A percentile compares a stretch with the other conserved stretches of the same genome.
Conservation (phyloP, 2,329 filamentous ascomycete genomes). For the Endocalyx cinctus region DNA sequence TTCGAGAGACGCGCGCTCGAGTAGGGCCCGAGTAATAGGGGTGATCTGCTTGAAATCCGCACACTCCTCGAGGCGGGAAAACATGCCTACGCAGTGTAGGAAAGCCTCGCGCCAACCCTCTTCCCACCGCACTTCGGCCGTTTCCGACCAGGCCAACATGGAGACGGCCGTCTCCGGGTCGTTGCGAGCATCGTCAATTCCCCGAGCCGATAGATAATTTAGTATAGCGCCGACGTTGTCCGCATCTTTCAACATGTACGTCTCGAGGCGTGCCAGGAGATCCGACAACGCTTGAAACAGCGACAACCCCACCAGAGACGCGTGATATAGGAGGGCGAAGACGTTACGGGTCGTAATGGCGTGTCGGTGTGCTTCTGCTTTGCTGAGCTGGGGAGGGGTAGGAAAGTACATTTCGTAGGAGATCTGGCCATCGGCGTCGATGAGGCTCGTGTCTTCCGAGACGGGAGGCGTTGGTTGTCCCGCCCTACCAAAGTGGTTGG, state of each 20-base stretch:
- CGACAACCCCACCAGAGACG: slow-evolving; percentile 60
- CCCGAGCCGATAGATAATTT: slow-evolving; percentile 54
- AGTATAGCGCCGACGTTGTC: slow-evolving; percentile 58
- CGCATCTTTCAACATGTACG: slow-evolving; percentile 50
- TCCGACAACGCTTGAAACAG: slow-evolving; percentile 60
- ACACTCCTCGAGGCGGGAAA: slow-evolving; percentile 44
- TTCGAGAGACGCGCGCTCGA: slow-evolving; percentile 58
- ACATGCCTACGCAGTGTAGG: slow-evolving; percentile 63
- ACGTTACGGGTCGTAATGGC: slow-evolving; percentile 66
- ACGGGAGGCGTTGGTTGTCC: slow-evolving; percentile 40
- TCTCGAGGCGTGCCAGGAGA: slow-evolving; percentile 55
- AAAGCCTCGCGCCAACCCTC: slow-evolving; percentile 66
- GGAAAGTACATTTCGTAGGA: slow-evolving; percentile 62
- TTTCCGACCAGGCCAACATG: slow-evolving; percentile 62
- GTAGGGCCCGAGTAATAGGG: slow-evolving; percentile 56
- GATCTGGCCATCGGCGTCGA: slow-evolving; percentile 48
- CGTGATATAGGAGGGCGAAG: slow-evolving; percentile 60
- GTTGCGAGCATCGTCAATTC: slow-evolving; percentile 60
- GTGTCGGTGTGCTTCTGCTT: slow-evolving; percentile 47
- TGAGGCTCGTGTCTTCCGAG: slow-evolving; percentile 38
- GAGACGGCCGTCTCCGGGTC: slow-evolving; percentile 56
- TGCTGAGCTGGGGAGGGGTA: slow-evolving; percentile 44
- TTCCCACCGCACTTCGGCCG: slow-evolving; percentile 56
- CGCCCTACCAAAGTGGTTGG: slow-evolving; percentile 18
- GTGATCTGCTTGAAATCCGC: slow-evolving; percentile 56